A percentile compares a stretch with the other conserved stretches of the same genome.
These are phyloP conservation scores for Chalaropsis ovoidea DNA, from an alignment of 2,329 filamentous ascomycete genomes.

Conservation along the genomic window DNA sequence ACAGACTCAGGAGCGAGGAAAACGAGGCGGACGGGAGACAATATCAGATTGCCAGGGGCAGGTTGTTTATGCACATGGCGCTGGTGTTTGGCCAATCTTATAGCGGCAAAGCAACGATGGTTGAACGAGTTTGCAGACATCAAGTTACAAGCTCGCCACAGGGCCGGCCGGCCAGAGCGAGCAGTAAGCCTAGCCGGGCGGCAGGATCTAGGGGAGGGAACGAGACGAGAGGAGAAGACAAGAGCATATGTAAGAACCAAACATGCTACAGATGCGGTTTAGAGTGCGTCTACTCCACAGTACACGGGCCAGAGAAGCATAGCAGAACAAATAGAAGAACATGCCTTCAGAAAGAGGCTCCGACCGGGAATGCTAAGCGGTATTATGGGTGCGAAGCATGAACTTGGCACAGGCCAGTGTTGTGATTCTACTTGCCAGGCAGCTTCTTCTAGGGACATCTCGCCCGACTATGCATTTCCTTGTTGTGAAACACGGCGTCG, in stretches of 20 bases:
- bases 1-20: neutral
- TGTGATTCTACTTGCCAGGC: neutral
- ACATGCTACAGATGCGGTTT: neutral
- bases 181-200: neutral
- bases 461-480: neutral
- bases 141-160: neutral
- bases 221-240: neutral
- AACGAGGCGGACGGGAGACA: neutral
- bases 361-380: neutral
- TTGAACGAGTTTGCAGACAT: neutral
- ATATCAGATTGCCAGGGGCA: neutral
- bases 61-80: neutral
- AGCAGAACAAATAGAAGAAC: neutral
- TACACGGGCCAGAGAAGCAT: constrained; percentile 1
- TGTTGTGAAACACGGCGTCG: neutral
- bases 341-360: neutral
- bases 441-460: neutral
- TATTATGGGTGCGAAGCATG: neutral
- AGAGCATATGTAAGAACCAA: neutral
- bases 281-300: neutral
- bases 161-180: neutral
- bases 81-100: neutral
- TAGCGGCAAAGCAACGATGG: neutral
- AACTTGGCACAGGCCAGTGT: neutral
- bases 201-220: neutral